phyloP scores from a whole-genome alignment of 441 rosid species.

The Biscutella laevigata region DNA sequence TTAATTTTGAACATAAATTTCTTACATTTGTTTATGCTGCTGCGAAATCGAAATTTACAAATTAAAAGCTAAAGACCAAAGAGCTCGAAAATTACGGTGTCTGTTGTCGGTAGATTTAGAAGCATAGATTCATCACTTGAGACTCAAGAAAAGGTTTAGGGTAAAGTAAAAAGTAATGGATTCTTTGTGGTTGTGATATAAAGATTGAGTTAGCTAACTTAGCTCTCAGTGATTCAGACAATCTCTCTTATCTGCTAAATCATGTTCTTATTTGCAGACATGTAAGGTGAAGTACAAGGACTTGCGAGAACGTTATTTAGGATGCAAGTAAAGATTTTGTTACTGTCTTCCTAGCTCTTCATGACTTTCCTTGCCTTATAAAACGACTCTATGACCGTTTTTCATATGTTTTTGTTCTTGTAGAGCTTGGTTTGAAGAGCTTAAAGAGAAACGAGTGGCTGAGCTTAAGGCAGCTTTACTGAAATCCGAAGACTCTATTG shows the following conservation, averaged over 20 bases:
- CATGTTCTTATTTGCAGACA: conserved; percentile 33
- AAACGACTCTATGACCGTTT: no score
- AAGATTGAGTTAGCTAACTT: not conserved
- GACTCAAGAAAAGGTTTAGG: conserved; percentile 20
- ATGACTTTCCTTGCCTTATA: no score
- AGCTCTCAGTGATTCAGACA: not conserved
- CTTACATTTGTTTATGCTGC: no score
- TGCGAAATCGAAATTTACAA: not conserved
- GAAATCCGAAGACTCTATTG: conserved; percentile 64
- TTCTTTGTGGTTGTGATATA: not conserved
- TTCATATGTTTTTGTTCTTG: conserved; percentile 1
- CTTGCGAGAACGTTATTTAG: conserved; percentile 48
- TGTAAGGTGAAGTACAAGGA: conserved; percentile 78
- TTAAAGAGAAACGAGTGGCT: conserved; percentile 59
- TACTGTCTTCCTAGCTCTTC: no score
- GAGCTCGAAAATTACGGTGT: not conserved
- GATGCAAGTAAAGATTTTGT: conserved; percentile 56
- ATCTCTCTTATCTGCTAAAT: not conserved
- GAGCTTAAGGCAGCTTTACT: conserved; percentile 70
- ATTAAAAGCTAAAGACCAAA: not conserved
- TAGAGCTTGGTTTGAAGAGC: conserved; percentile 82
- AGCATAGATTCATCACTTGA: conserved; percentile 25
- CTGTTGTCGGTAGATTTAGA: conserved; percentile 11
- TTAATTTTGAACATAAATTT: no score
- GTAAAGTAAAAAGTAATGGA: not conserved